Evolutionary conservation across 805 yeast species (phyloP).

Genomic region (Ogataea angusta): DNA sequence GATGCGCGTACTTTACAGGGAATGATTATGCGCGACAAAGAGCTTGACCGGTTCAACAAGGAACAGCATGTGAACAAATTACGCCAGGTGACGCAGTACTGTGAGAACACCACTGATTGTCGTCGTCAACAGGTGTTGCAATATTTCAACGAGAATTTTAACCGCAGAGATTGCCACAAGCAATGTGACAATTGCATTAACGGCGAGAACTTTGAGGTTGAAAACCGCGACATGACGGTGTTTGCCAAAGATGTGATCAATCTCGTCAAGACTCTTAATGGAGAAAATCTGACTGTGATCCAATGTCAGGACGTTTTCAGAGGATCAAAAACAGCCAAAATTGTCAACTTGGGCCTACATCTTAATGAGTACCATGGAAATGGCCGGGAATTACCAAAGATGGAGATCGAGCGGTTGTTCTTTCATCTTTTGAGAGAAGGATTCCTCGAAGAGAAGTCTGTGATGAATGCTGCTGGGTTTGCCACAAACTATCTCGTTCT

Average conservation of each 20-base stretch:
- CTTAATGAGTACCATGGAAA: conserved; percentile 60
- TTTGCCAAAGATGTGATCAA: conserved; percentile 56
- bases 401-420: conserved; percentile 77
- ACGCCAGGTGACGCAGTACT: conserved; percentile 82
- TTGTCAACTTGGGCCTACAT: conserved; percentile 62
- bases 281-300: conserved; percentile 64
- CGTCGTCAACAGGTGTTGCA: conserved; percentile 84
- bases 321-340: conserved; percentile 65
- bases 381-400: conserved; percentile 62
- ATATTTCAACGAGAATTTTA: conserved; percentile 83
- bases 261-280: conserved; percentile 55
- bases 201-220: conserved; percentile 38
- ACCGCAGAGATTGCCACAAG: conserved; percentile 58
- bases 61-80: conserved; percentile 76
- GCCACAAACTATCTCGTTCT: conserved; percentile 68
- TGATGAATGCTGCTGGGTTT: conserved; percentile 74
- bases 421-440: conserved; percentile 69
- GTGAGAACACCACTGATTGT: conserved; percentile 89
- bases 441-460: conserved; percentile 65
- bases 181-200: conserved; percentile 85
- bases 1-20: conserved; percentile 77
- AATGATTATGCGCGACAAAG: conserved; percentile 74
- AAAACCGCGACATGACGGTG: conserved; percentile 64
- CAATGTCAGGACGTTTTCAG: conserved; percentile 81
- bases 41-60: conserved; percentile 57